Evolutionary conservation across 2,329 filamentous ascomycete genomes (phyloP), one percentile per base, ranked within the genome.

Genomic region (Fusarium albosuccineum): DNA sequence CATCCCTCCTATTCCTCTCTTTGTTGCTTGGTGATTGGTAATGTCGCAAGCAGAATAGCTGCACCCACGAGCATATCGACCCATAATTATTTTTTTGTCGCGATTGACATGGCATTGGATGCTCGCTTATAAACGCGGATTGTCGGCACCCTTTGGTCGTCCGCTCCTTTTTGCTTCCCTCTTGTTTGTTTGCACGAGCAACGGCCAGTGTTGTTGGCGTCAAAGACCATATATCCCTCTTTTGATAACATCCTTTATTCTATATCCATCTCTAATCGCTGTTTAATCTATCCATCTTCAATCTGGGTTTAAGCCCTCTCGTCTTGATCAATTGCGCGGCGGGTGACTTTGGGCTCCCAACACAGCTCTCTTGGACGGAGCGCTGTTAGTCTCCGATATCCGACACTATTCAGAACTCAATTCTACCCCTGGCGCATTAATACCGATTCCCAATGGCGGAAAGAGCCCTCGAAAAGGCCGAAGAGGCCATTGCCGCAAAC

Each of bases 401-500:
- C 30, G 30, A 33, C 45, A 60, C 27, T 40, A 60, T 45, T 13
- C 41, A 29, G 16, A 37, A 57, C 46, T 11, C 46, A 56, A 40
- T 37, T 46, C 13, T 13, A 42, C 42, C 26, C 27, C 13, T 37
- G 13, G 42, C 39, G 27, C 33, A 48, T 22, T 9, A 30, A 29
- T 27, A 4, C 9, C 16, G 9, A 50, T n/a, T 33, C 36, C 42
- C 30, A 49, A 76, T 77, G 75, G 72, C 74, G 33, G 75, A 76
- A 57, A 75, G 61, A 26, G 68, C 66, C 36, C 62, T 72, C 33
- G 71, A 73, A 66, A 75, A 72, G 62, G 72, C 68, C 14, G 72
- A 76, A 55, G 71, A 74, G 70, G 75, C 72, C 36, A 71, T 72
- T 42, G 71, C 68, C 44, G 67, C 70, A 51, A 74, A 75, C 57